Evolutionary conservation across 1,139 yeast genomes (phyloP).

Genomic region (Geotrichum europaeum): DNA sequence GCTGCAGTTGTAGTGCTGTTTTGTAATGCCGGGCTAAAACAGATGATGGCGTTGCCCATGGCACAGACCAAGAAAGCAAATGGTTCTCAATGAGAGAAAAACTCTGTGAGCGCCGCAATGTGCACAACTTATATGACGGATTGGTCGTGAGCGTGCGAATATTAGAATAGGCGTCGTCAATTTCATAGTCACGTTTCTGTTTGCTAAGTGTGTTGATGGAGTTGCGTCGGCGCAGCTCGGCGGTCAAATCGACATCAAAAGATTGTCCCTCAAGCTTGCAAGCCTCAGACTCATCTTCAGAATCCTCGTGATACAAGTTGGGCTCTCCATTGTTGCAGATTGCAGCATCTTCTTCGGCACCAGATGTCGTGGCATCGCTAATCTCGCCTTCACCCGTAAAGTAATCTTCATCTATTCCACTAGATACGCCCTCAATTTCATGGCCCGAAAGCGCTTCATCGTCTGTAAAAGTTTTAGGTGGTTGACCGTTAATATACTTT

Average conservation of each 20-base stretch:
- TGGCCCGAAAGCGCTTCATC: slow-evolving; percentile 1
- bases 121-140: slow-evolving; percentile 10
- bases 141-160: slow-evolving; percentile 2
- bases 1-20: slow-evolving; percentile 10
- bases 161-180: neutral
- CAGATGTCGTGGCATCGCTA: slow-evolving; percentile 9
- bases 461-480: neutral
- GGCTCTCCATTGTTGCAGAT: neutral
- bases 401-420: slow-evolving; percentile 3
- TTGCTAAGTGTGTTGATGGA: neutral
- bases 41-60: slow-evolving; percentile 10
- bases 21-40: slow-evolving; percentile 8
- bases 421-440: slow-evolving; percentile 5
- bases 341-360: slow-evolving; percentile 1
- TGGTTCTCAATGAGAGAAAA: slow-evolving; percentile 12
- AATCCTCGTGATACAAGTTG: neutral
- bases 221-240: slow-evolving; percentile 10
- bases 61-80: slow-evolving; percentile 7
- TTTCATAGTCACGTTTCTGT: neutral
- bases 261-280: neutral
- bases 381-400: slow-evolving; percentile 1
- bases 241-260: slow-evolving; percentile 8
- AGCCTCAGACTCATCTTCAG: neutral
- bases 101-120: slow-evolving; percentile 15
- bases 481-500: slow-evolving; percentile 10